A percentile compares a stretch with the other conserved stretches of the same genome.
These are phyloP conservation scores for Colletotrichum ledebouriae DNA, from an alignment of 2,329 filamentous ascomycete species.

Conservation along the genomic window DNA sequence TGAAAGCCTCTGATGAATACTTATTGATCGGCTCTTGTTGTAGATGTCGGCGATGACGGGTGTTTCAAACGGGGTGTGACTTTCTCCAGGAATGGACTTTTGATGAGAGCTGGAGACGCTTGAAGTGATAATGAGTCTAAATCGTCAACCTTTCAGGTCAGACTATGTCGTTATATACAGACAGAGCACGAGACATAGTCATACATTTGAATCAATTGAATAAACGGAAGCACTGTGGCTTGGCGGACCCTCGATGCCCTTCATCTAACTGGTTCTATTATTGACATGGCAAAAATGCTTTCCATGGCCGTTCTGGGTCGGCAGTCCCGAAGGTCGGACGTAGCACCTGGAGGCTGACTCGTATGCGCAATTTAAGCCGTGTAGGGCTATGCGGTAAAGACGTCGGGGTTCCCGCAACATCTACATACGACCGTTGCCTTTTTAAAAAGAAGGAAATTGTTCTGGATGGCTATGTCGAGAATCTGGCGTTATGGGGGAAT, in stretches of 20 bases:
- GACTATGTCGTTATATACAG: conserved; percentile 17
- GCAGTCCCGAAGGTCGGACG: conserved; percentile 8
- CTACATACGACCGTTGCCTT: not conserved
- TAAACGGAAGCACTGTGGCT: conserved; percentile 6
- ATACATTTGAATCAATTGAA: not conserved
- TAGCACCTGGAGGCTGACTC: conserved; percentile 8
- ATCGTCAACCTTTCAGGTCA: not conserved
- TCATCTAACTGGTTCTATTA: conserved; percentile 27
- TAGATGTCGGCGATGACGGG: too few species aligned
- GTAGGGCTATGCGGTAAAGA: conserved; percentile 20
- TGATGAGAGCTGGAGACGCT: accelerated
- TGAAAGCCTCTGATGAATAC: not conserved
- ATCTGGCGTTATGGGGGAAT: not conserved
- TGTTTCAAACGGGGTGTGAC: too few species aligned
- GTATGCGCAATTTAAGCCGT: conserved; percentile 7
- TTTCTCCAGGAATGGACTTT: not conserved
- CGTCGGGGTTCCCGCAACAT: conserved; percentile 19
- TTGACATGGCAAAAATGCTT: conserved; percentile 4
- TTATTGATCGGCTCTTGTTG: not conserved
- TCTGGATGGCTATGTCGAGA: not conserved
- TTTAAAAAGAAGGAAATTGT: not conserved
- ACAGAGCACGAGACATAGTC: not conserved
- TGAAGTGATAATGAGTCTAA: not conserved
- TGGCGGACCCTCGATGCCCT: conserved; percentile 20
- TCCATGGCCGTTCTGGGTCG: conserved; percentile 12